phyloP scores from a whole-genome alignment of 441 rosid species.

The Pelargonium australe region DNA sequence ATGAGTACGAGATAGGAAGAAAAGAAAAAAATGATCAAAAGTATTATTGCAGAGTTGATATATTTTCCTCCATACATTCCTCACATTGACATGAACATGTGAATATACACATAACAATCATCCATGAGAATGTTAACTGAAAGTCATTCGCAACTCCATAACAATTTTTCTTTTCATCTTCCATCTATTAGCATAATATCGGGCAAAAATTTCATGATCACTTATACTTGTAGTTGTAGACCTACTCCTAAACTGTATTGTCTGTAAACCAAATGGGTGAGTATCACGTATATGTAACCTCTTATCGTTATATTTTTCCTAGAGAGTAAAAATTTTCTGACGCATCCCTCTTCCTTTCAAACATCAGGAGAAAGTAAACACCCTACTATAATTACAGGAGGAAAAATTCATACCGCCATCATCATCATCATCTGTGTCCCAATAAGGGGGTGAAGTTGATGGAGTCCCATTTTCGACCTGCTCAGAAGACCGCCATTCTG shows the following conservation, averaged over 20 bases:
- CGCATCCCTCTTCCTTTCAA: too few species aligned
- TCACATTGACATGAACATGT: neutral
- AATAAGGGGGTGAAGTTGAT: constrained; percentile 25
- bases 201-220: too few species aligned
- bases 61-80: neutral
- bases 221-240: too few species aligned
- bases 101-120: neutral
- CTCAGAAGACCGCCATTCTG: constrained; percentile 29
- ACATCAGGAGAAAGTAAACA: neutral
- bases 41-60: neutral
- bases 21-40: too few species aligned
- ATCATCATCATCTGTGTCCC: constrained; percentile 22
- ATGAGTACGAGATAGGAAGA: too few species aligned
- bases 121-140: neutral
- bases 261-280: too few species aligned
- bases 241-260: too few species aligned
- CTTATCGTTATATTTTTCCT: too few species aligned
- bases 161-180: too few species aligned
- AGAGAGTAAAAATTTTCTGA: neutral
- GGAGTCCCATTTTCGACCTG: constrained; percentile 26
- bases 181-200: neutral
- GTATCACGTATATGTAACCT: too few species aligned
- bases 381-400: neutral
- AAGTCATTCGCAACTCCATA: neutral
- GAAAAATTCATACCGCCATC: constrained; percentile 16